phyloP scores from a whole-genome alignment of 192 early-diverging fungal species.

The Coemansia aciculifera region DNA sequence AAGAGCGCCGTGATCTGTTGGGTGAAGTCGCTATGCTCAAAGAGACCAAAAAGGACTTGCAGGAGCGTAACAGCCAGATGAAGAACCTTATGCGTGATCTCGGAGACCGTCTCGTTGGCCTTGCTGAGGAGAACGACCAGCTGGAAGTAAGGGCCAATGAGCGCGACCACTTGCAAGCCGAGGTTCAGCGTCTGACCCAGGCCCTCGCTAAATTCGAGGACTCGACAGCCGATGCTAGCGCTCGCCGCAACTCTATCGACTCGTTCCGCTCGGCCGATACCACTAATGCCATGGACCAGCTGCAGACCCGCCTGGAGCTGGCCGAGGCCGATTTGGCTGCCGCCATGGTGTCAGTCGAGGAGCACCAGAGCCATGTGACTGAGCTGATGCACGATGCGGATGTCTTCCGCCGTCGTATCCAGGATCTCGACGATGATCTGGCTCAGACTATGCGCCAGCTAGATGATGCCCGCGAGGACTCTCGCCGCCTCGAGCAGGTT shows the following conservation, averaged over 20 bases:
- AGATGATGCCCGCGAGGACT: conserved; percentile 18
- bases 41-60: conserved; percentile 36
- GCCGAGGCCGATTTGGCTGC: conserved; percentile 32
- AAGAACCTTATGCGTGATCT: conserved; percentile 44
- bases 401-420: conserved; percentile 11
- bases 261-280: conserved; percentile 1
- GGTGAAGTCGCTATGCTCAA: conserved; percentile 19
- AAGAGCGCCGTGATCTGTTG: conserved; percentile 18
- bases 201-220: conserved; percentile 15
- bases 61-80: conserved; percentile 47
- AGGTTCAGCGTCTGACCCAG: conserved; percentile 11
- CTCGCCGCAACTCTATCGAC: conserved; percentile 3
- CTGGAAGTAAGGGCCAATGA: conserved; percentile 35
- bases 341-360: conserved; percentile 19
- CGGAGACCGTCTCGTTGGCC: conserved; percentile 41
- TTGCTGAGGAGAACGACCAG: conserved; percentile 48
- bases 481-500: neutral
- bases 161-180: conserved; percentile 23
- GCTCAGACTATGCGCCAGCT: conserved; percentile 30
- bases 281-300: conserved; percentile 6
- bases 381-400: conserved; percentile 16
- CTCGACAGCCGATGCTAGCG: conserved; percentile 1
- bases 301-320: conserved; percentile 25
- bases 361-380: conserved; percentile 18
- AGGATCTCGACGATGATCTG: conserved; percentile 21